Evolutionary conservation across 106 monocot genomes (phyloP).

Genomic region (Phalaenopsis equestris): DNA sequence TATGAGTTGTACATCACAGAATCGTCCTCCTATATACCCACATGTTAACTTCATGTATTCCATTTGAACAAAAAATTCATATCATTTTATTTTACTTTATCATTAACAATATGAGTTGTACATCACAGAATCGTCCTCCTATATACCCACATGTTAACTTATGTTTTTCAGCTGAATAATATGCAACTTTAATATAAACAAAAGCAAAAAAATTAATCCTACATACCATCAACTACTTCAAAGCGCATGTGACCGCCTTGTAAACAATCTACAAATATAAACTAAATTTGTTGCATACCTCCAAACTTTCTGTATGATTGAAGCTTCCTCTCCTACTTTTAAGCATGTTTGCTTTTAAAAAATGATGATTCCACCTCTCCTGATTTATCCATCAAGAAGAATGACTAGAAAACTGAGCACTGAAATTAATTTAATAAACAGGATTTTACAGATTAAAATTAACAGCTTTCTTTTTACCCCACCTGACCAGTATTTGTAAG

Average conservation of each 20-base stretch:
- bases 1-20: not conserved
- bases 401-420: not conserved
- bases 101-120: not conserved
- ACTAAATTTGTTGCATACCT: conserved; percentile 1
- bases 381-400: conserved; percentile 1
- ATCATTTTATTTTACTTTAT: not conserved
- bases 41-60: not conserved
- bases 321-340: not conserved
- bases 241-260: not conserved
- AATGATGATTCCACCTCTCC: not conserved
- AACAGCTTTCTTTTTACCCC: not conserved
- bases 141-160: not conserved
- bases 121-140: not conserved
- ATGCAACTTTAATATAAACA: not conserved
- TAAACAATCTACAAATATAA: not conserved
- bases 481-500: not conserved
- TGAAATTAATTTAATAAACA: not conserved
- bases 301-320: not conserved
- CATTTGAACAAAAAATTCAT: not conserved
- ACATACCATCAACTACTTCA: not conserved
- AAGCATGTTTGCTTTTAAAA: not conserved
- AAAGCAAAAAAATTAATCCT: not conserved
- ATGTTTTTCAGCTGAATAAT: not conserved
- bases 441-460: conserved; percentile 3
- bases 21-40: not conserved